These are phyloP conservation scores for Trichoderma asperellum DNA, from an alignment of 2,329 filamentous ascomycete genomes.

Conservation along the genomic window DNA sequence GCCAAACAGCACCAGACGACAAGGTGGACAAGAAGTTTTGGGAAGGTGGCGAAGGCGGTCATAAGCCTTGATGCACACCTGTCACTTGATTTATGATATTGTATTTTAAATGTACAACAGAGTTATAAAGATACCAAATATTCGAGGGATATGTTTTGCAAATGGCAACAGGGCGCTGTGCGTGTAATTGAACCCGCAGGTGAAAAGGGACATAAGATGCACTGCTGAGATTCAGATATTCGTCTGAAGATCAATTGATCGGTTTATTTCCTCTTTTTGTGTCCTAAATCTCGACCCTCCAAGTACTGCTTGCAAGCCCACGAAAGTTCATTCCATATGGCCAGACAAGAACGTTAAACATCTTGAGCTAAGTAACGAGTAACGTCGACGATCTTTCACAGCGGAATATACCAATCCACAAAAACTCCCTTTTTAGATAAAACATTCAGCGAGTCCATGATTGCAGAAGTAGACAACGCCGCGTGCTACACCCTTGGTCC, in stretches of 20 bases:
- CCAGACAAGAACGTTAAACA: background rate
- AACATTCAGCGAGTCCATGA: background rate
- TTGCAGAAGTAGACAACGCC: background rate
- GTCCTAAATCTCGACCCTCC: background rate
- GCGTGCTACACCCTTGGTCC: background rate
- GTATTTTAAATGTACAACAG: background rate
- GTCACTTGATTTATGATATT: background rate
- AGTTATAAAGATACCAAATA: background rate
- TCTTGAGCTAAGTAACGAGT: background rate
- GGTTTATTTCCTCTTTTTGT: background rate
- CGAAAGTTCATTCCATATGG: background rate
- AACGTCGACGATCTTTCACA: no score
- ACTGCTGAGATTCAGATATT: background rate
- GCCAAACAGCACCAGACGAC: slow-evolving; percentile 47
- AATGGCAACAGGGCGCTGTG: background rate
- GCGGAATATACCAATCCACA: background rate
- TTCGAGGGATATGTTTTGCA: background rate
- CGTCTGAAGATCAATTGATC: background rate
- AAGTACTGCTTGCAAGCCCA: background rate
- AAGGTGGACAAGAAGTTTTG: slow-evolving; percentile 62
- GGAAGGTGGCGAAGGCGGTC: slow-evolving; percentile 32
- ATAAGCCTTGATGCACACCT: background rate
- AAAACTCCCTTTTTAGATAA: background rate
- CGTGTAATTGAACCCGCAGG: background rate
- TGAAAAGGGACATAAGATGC: background rate